A percentile compares a stretch with the other conserved stretches of the same genome.
These are phyloP conservation scores for Raffaelea arxii DNA, from an alignment of 2,329 filamentous ascomycete genomes.

Conservation along the genomic window DNA sequence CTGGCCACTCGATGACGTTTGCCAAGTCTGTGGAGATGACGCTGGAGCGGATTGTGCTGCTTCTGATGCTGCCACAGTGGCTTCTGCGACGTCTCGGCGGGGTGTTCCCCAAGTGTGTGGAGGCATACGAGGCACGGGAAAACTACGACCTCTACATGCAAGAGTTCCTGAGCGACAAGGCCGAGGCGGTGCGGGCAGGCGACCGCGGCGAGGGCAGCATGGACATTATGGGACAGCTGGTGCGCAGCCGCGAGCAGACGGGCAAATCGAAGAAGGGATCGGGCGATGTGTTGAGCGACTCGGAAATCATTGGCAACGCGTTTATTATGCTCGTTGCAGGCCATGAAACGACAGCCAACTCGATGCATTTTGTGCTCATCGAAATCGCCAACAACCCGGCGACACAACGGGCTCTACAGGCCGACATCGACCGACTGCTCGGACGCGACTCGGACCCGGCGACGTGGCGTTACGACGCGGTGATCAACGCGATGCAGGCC, in stretches of 20 bases:
- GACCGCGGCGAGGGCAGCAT: constrained; percentile 27
- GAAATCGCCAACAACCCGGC: constrained; percentile 56
- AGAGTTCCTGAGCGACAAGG: constrained; percentile 56
- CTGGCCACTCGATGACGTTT: constrained; percentile 56
- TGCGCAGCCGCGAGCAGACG: constrained; percentile 30
- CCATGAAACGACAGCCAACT: constrained; percentile 72
- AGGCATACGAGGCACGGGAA: constrained; percentile 41
- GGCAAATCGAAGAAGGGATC: constrained; percentile 9
- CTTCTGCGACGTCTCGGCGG: constrained; percentile 40
- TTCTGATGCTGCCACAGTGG: constrained; percentile 51
- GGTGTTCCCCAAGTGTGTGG: constrained; percentile 40
- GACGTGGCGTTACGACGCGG: constrained; percentile 62
- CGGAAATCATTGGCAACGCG: constrained; percentile 64
- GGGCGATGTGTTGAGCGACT: constrained; percentile 34
- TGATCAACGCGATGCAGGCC: constrained; percentile 55
- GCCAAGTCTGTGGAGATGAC: constrained; percentile 50
- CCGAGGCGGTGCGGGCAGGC: constrained; percentile 25
- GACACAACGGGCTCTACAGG: constrained; percentile 56
- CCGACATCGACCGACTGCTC: constrained; percentile 58
- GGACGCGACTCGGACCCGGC: constrained; percentile 40
- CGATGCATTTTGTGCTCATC: constrained; percentile 60
- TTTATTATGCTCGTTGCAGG: constrained; percentile 62
- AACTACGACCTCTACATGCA: constrained; percentile 64
- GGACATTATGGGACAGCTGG: constrained; percentile 43
- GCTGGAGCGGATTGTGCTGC: constrained; percentile 52